Conservation (phyloP, 2,329 filamentous ascomycete genomes). For the Aaosphaeria pasadenensis region DNA sequence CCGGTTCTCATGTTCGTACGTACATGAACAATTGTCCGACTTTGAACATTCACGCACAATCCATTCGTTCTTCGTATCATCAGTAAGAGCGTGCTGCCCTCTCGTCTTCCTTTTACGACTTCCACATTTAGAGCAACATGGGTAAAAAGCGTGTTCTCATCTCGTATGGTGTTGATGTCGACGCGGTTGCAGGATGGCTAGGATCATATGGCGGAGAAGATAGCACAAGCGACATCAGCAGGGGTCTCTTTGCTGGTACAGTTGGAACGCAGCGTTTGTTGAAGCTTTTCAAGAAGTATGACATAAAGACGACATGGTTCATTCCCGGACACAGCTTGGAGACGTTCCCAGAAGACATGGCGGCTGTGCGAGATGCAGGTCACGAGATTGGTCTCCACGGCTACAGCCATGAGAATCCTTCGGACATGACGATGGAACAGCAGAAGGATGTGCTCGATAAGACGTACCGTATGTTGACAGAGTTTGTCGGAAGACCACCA, state of each 20-base stretch:
- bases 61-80: not conserved
- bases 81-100: not conserved
- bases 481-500: constrained; percentile 68
- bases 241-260: constrained; percentile 67
- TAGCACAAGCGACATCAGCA: constrained; percentile 67
- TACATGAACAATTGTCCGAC: not conserved
- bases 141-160: constrained; percentile 53
- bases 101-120: no score
- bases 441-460: constrained; percentile 72
- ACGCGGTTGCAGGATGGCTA: constrained; percentile 66
- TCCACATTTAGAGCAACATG: constrained; percentile 19
- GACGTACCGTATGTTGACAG: constrained; percentile 68
- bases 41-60: not conserved
- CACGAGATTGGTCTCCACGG: constrained; percentile 66
- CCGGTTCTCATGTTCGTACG: no score
- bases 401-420: constrained; percentile 70
- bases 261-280: constrained; percentile 65
- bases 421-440: constrained; percentile 68
- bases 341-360: constrained; percentile 63
- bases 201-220: constrained; percentile 73
- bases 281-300: constrained; percentile 69
- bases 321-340: constrained; percentile 61
- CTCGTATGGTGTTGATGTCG: constrained; percentile 70
- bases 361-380: constrained; percentile 56
- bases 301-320: constrained; percentile 67